Evolutionary conservation across 2,329 filamentous ascomycete species (phyloP), one percentile per base, ranked within the genome.

Genomic region (Chrysosporium keratinophilum): DNA sequence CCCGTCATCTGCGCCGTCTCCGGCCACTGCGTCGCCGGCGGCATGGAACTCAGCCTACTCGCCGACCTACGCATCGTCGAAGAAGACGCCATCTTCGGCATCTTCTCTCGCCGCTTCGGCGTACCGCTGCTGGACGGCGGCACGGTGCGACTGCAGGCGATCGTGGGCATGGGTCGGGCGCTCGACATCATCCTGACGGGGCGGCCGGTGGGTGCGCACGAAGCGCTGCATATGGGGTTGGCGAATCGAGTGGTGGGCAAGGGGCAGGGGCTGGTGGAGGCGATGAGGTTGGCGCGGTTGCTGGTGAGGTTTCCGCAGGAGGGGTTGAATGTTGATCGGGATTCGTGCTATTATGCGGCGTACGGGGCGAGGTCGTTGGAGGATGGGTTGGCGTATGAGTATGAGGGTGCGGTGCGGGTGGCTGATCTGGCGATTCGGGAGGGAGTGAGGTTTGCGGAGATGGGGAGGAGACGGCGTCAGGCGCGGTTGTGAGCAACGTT

Each of bases 181-280:
- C 57, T 80, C 52, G 78, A 81, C 61, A 76, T 81, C 73, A 78
- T 80, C 14, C 65, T 81, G 4, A 81, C 78, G 0, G 78, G 79
- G 0, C 65, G 77, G 0, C 60, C 70, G 0, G 75, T 81, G 0
- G 58, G 57, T 0, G 77, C 78, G 0, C 59, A 69, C 15, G 77
- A 81, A 58, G 78, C 78, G 0, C 58, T 78, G 28, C 48, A 61
- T 0, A 77, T 79, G 67, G 78, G 77, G 0, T 65, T 81, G 6
- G 78, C 73, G 7, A 80, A 75, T 60, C 67, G 77, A 0, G 71
- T 80, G 0, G 77, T 80, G 1, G 67, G 71, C 0, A 75, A 74
- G 55, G 78, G 77, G 0, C 70, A 71, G 55, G 73, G 74, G 2
- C 54, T 77, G n/a, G 68, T 73, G 5, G 76, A 76, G 57, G 77